Conservation (phyloP, 345 rosid genomes). For the Dimocarpus longan region DNA sequence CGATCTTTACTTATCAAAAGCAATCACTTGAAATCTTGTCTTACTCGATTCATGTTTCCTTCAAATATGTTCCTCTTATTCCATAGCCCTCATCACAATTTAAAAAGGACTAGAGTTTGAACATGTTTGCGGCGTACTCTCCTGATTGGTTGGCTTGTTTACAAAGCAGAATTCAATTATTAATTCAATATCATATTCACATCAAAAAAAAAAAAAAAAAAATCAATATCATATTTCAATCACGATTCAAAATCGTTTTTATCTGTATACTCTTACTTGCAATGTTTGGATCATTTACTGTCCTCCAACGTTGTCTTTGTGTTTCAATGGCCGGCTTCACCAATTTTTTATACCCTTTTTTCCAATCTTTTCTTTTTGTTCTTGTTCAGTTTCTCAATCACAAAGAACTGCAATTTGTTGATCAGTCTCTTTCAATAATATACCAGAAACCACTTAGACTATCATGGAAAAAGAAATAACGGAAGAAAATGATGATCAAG, state of each 20-base stretch:
- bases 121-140: too few species aligned
- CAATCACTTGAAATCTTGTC: too few species aligned
- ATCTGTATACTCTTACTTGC: background rate
- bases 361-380: background rate
- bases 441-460: background rate
- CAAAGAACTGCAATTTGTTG: background rate
- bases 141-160: background rate
- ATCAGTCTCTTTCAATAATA: background rate
- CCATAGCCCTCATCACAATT: too few species aligned
- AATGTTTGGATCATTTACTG: background rate
- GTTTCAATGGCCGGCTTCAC: background rate
- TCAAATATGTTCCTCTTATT: background rate
- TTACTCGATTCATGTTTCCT: background rate
- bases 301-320: background rate
- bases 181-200: background rate
- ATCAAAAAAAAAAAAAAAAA: too few species aligned
- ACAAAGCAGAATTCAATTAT: background rate
- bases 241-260: background rate
- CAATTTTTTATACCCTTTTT: background rate
- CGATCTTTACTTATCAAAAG: background rate
- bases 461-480: conserved; percentile 45
- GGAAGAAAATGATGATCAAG: conserved; percentile 41
- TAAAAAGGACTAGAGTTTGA: too few species aligned
- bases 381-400: background rate
- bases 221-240: background rate